Base-by-base conservation (phyloP, 371 early-diverging fungal genomes). In the Umbelopsis sp. region DNA sequence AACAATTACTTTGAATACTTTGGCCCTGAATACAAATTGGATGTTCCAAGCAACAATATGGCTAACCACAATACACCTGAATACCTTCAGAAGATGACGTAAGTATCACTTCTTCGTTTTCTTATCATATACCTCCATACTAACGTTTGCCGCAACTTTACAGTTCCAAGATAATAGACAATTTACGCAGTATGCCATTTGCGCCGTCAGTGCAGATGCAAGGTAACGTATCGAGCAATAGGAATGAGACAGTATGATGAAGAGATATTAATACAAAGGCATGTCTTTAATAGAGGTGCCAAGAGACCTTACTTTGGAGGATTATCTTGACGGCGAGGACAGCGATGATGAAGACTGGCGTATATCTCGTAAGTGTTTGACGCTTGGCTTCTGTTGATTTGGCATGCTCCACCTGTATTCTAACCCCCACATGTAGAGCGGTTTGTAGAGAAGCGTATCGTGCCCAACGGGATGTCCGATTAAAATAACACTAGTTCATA, bases 21-120 rank as follows among this genome's bases (percentile, higher is more conserved):
- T 72, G 93, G 94, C 0, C 96, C 96, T 7, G 94, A 94, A 70
- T 94, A 90, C 75, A 84, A 85, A n/a, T 79, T 96, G 11, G 92
- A 94, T 68, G 94, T 97, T 14, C 92, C 93, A 0, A 79, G 90
- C 14, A 93, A 87, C 77, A 94, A 94, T 70, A 97, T 96, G 96
- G 94, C 93, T 50, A 94, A 96, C 81, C 75, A 89, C 74, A 94
- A 97, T 78, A 87, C 89, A 8, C 79, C 80, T 22, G 90, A 96
- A 71, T 95, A 94, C 75, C 79, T 97, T 48, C 94, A 94, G 41
- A 91, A 88, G 67, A 89, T 89, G 70, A 83, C 81, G 82, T 75
- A 79, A 68, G 76, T 67, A 14, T 64, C 0, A 22, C 20, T 63
- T 65, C 14, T 5, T 10, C 7, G 1, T 1, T 10, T 41, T 3